A percentile compares a stretch with the other conserved stretches of the same genome.
phyloP scores from a whole-genome alignment of 139 green algal genomes.

The Prasinococcaceae sp. region DNA sequence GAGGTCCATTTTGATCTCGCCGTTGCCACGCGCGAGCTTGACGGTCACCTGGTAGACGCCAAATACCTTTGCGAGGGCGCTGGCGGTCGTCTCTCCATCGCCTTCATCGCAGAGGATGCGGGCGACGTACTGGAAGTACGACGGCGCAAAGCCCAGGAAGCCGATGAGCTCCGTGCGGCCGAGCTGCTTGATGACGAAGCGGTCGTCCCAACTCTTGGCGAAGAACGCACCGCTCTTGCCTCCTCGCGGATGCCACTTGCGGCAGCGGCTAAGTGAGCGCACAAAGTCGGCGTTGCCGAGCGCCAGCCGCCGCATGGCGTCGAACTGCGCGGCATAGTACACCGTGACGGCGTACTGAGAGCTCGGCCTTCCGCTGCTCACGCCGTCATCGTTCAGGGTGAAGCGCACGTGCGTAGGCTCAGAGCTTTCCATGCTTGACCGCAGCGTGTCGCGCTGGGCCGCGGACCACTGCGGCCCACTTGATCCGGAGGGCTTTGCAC shows the following conservation, averaged over 20 bases:
- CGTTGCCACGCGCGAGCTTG: too few relatives aligned
- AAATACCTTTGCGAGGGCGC: conserved; percentile 82
- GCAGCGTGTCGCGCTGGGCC: too few relatives aligned
- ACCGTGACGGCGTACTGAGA: conserved; percentile 21
- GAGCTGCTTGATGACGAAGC: conserved; percentile 42
- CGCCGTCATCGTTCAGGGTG: too few relatives aligned
- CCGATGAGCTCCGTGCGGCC: conserved; percentile 31
- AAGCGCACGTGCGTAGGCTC: background rate
- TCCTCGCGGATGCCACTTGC: conserved; percentile 55
- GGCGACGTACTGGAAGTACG: conserved; percentile 76
- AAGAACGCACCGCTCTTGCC: conserved; percentile 88
- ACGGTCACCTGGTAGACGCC: conserved; percentile 71
- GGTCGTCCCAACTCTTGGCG: conserved; percentile 70
- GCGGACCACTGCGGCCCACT: too few relatives aligned
- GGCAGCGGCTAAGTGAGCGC: conserved; percentile 57
- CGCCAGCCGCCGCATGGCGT: conserved; percentile 21
- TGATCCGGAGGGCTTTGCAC: too few relatives aligned
- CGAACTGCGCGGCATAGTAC: conserved; percentile 27
- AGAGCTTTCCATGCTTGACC: background rate
- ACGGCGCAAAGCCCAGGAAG: conserved; percentile 68
- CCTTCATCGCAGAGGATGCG: conserved; percentile 10
- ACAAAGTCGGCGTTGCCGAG: conserved; percentile 62
- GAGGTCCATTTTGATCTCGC: conserved; percentile 47
- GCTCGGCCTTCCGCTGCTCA: conserved; percentile 9
- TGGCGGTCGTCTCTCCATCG: conserved; percentile 19